phyloP scores from a whole-genome alignment of 2,329 filamentous ascomycete genomes.

The Fusarium duplospermum region DNA sequence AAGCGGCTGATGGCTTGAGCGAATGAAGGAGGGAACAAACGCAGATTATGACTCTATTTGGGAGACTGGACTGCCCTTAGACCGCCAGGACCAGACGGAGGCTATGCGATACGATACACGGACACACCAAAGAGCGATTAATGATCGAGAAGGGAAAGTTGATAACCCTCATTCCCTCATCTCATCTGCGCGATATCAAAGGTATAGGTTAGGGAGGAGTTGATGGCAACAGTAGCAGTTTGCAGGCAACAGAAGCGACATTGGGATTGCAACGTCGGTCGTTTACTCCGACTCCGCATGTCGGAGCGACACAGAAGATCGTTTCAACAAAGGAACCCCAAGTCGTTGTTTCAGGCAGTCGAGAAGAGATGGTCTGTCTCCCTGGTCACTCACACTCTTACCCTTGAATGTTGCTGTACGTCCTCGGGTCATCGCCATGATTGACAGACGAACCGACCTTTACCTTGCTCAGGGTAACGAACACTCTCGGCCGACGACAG shows the following conservation, averaged over 20 bases:
- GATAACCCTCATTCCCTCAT: not conserved
- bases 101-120: not conserved
- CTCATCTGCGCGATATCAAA: not conserved
- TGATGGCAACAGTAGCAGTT: not conserved
- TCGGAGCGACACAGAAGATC: not conserved
- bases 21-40: not conserved
- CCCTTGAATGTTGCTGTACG: not conserved
- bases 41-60: slow-evolving; percentile 4
- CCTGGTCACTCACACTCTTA: not conserved
- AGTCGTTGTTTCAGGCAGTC: slow-evolving; percentile 11
- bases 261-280: slow-evolving; percentile 10
- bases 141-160: not conserved
- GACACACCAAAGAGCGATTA: not conserved
- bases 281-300: not conserved
- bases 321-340: not conserved
- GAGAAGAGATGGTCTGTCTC: not conserved
- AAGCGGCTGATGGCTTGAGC: not conserved
- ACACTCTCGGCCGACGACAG: not conserved
- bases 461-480: not conserved
- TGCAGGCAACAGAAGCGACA: slow-evolving; percentile 5
- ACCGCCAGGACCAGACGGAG: not conserved
- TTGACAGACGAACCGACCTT: not conserved
- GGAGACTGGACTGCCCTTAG: not conserved
- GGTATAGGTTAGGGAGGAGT: slow-evolving; percentile 4
- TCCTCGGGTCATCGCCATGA: not conserved